Evolutionary conservation across 441 rosid genomes (phyloP).

Genomic region (Euphorbia corollata): DNA sequence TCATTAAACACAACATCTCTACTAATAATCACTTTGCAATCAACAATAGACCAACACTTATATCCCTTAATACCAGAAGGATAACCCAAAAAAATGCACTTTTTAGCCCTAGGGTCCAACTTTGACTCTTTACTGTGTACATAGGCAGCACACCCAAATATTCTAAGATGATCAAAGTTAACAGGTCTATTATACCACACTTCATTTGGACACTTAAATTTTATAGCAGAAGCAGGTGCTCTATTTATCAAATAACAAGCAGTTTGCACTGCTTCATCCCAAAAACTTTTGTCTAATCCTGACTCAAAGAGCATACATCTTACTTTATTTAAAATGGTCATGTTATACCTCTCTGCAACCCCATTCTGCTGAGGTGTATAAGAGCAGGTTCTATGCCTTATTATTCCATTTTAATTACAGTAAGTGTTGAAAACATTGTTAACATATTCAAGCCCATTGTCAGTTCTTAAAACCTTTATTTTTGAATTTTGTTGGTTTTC

Average conservation of each 20-base stretch:
- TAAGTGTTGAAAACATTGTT: background rate
- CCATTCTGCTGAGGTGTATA: background rate
- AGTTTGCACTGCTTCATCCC: background rate
- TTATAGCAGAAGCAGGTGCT: background rate
- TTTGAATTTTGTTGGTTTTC: background rate
- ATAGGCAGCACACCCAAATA: too few species aligned
- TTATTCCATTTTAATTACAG: background rate
- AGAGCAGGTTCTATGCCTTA: background rate
- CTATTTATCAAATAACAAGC: background rate
- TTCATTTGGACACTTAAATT: background rate
- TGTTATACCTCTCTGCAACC: background rate
- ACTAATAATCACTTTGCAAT: too few species aligned
- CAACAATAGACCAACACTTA: too few species aligned
- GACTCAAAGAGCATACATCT: background rate
- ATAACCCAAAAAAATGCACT: too few species aligned
- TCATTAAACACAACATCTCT: too few species aligned
- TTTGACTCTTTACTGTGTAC: too few species aligned
- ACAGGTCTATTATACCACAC: background rate
- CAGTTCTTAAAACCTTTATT: background rate
- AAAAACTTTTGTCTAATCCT: background rate
- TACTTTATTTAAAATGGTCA: too few species aligned
- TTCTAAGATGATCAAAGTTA: background rate
- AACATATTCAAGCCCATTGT: background rate
- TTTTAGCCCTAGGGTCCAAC: too few species aligned
- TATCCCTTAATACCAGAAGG: too few species aligned